phyloP scores from a whole-genome alignment of 2,329 filamentous ascomycete species.

The Botryotinia calthae region DNA sequence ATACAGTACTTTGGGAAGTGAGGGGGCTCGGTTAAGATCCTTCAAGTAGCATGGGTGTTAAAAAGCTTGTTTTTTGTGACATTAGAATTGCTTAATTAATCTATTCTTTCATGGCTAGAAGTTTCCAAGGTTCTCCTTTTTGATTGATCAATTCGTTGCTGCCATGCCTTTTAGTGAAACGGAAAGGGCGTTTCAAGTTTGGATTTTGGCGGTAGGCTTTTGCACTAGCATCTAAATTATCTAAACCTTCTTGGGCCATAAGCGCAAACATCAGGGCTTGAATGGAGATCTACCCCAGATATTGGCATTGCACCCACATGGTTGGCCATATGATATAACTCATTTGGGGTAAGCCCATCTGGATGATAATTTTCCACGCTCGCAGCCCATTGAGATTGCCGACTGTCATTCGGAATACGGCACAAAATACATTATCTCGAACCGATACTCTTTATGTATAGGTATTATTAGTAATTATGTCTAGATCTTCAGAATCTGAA shows the following conservation, averaged over 20 bases:
- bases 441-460: not conserved
- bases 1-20: not conserved
- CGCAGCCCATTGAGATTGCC: not conserved
- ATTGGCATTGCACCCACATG: not conserved
- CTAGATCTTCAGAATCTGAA: conserved; percentile 17
- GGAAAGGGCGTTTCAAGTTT: not conserved
- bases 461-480: not conserved
- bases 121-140: not conserved
- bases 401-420: not conserved
- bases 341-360: not conserved
- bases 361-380: not conserved
- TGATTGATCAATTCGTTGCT: not conserved
- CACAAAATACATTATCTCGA: not conserved
- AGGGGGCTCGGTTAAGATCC: not conserved
- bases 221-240: not conserved
- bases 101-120: not conserved
- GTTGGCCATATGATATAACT: not conserved
- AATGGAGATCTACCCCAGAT: conserved; percentile 5
- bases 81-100: not conserved
- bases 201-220: not conserved
- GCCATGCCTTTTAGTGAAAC: not conserved
- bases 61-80: not conserved
- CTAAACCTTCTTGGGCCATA: not conserved
- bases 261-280: too few species aligned
- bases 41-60: not conserved